A percentile compares a stretch with the other conserved stretches of the same genome.
These are phyloP conservation scores for Smithsoniella earleae DNA, from an alignment of 163 green algal genomes.

Conservation along the genomic window DNA sequence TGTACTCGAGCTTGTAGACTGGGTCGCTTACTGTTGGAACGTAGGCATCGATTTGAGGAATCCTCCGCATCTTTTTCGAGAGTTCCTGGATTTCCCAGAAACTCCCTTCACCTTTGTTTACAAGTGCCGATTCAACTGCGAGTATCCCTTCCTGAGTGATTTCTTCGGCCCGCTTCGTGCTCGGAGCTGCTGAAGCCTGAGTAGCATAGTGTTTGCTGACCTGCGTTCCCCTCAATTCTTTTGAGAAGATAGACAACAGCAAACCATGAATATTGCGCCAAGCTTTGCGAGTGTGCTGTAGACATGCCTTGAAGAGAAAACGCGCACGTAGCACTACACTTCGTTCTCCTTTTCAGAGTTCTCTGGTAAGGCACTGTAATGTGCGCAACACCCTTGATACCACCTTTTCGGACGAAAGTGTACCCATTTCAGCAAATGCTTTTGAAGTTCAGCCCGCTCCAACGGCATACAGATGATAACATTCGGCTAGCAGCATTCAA, in stretches of 20 bases:
- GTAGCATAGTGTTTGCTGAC: constrained; percentile 71
- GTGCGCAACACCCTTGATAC: not conserved
- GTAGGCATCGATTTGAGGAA: constrained; percentile 74
- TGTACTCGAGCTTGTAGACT: not conserved
- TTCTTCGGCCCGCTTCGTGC: constrained; percentile 52
- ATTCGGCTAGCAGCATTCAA: too few relatives aligned
- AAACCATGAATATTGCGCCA: constrained; percentile 13
- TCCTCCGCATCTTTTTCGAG: constrained; percentile 53
- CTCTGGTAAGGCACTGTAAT: not conserved
- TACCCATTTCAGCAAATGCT: not conserved
- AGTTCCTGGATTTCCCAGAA: constrained; percentile 59
- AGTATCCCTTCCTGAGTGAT: constrained; percentile 54
- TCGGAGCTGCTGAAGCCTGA: constrained; percentile 52
- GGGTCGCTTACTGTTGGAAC: constrained; percentile 58
- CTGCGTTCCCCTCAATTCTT: constrained; percentile 36
- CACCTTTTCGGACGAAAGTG: not conserved
- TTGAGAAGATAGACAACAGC: not conserved
- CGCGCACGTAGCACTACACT: too few relatives aligned
- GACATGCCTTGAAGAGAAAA: constrained; percentile 10
- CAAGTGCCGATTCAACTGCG: constrained; percentile 40
- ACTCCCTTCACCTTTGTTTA: not conserved
- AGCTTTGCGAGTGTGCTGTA: constrained; percentile 14
- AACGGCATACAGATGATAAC: too few relatives aligned
- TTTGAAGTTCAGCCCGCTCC: too few relatives aligned
- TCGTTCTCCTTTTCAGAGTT: too few relatives aligned